phyloP scores from a whole-genome alignment of 2,329 filamentous ascomycete genomes.

The Colletotrichum shisoi region DNA sequence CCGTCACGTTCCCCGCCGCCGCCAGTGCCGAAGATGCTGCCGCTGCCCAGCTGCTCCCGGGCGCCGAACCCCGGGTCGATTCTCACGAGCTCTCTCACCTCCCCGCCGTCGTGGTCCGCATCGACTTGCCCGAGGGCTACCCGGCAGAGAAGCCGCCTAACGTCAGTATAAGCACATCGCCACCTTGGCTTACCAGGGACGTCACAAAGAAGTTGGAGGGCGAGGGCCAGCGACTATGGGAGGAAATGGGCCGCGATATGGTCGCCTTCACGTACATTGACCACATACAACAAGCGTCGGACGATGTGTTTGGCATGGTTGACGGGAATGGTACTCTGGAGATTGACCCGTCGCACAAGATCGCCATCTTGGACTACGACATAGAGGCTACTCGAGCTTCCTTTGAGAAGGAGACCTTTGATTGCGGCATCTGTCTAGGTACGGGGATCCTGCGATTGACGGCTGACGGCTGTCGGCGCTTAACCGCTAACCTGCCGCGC shows the following conservation, averaged over 20 bases:
- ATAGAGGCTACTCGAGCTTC: constrained; percentile 74
- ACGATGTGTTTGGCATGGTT: constrained; percentile 67
- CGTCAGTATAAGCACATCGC: constrained; percentile 61
- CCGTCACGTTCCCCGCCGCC: constrained; percentile 64
- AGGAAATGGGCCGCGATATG: constrained; percentile 66
- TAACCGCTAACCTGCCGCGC: constrained; percentile 40
- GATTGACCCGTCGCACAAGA: constrained; percentile 67
- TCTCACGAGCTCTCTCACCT: constrained; percentile 64
- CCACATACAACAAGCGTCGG: constrained; percentile 65
- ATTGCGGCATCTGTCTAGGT: constrained; percentile 84
- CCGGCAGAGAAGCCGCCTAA: constrained; percentile 61
- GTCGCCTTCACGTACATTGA: constrained; percentile 71
- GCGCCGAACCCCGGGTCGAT: constrained; percentile 46
- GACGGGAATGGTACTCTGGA: constrained; percentile 58
- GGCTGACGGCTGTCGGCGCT: background rate
- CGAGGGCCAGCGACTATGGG: constrained; percentile 65
- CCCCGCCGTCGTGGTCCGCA: constrained; percentile 63
- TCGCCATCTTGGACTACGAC: constrained; percentile 80
- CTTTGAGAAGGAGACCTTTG: constrained; percentile 85
- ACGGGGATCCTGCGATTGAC: constrained; percentile 40
- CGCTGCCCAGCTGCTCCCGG: constrained; percentile 31
- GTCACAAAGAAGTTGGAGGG: constrained; percentile 60
- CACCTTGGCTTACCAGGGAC: constrained; percentile 63
- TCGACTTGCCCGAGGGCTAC: constrained; percentile 66
- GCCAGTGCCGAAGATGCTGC: constrained; percentile 41